Evolutionary conservation across 2,329 filamentous ascomycete genomes (phyloP), one percentile per base, ranked within the genome.

Genomic region (Penicillium digitatum): DNA sequence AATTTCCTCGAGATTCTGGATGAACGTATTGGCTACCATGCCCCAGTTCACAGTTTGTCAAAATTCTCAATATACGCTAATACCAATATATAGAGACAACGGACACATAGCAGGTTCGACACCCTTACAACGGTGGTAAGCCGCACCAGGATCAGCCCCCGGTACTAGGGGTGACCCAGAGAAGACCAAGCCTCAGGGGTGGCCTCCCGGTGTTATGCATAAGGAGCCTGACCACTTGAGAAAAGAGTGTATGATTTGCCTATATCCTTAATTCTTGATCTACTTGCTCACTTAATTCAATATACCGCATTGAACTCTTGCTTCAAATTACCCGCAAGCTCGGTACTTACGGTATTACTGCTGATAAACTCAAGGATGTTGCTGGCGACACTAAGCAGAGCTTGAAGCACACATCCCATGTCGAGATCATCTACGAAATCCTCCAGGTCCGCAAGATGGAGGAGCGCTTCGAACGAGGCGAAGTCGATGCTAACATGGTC

Each of bases 101-200:
- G 16, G 59, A 64, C 2, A 51, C 59, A 29, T 63, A 79, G 64
- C 77, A 79, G 65, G 74, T 75, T 1, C 72, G 72, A 39, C 73
- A 78, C 63, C 78, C 77, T 11, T 79, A 79, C 62, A 79, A 79
- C 58, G 77, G 77, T 11, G 72, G 74, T n/a, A 69, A 68, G 56
- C 64, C 70, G 9, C 64, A 39, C 59, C 61, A 45, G 69, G 67
- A 42, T 70, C 71, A 24, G 66, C 71, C 1, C 69, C 71, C 1
- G 73, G 71, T 35, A 67, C 74, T 32, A 70, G 67, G 5, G 69
- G 70, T 1, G 74, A 79, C 55, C 71, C 74, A 5, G 73, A 77
- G 52, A 70, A 70, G 56, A 79, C 76, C 12, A 77, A 74, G 60
- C 77, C 77, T 8, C 69, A 71, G 12, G 77, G 72, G 72, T 78